These are phyloP conservation scores for Beauveria sp. DNA, from an alignment of 2,329 filamentous ascomycete species.

Conservation along the genomic window DNA sequence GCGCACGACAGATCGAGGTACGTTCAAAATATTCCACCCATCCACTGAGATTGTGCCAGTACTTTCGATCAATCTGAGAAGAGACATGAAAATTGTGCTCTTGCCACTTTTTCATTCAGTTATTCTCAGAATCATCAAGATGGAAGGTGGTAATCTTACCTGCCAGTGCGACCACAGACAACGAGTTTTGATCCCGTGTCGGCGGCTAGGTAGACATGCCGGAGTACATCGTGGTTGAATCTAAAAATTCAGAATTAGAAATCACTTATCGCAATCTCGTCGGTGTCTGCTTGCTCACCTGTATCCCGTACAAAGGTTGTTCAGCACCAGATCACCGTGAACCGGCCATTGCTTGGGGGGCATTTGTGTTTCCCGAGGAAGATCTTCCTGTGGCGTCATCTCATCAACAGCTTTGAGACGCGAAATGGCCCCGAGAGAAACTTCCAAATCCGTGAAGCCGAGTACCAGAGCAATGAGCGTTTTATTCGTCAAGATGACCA, in stretches of 20 bases:
- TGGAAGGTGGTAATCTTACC: slow-evolving; percentile 10
- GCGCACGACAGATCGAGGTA: slow-evolving; percentile 19
- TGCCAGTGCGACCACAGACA: slow-evolving; percentile 20
- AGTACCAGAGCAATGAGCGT: slow-evolving; percentile 17
- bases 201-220: slow-evolving; percentile 14
- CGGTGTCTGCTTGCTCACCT: slow-evolving; percentile 6
- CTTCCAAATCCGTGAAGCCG: slow-evolving; percentile 17
- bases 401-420: slow-evolving; percentile 15
- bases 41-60: slow-evolving; percentile 23
- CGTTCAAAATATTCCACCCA: slow-evolving; percentile 18
- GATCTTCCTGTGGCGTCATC: slow-evolving; percentile 13
- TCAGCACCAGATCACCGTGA: slow-evolving; percentile 13
- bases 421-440: slow-evolving; percentile 19
- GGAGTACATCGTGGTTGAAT: slow-evolving; percentile 13
- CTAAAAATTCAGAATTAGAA: background rate
- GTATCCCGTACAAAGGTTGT: slow-evolving; percentile 15
- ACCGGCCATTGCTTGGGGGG: slow-evolving; percentile 16
- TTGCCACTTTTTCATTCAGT: slow-evolving; percentile 19
- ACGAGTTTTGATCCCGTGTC: slow-evolving; percentile 16
- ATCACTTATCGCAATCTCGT: background rate
- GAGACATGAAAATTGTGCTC: slow-evolving; percentile 18
- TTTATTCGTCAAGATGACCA: slow-evolving; percentile 18
- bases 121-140: slow-evolving; percentile 4
- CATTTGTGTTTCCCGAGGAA: slow-evolving; percentile 1
- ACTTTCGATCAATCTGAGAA: slow-evolving; percentile 14